Evolutionary conservation across 371 early-diverging fungal genomes (phyloP), one percentile per base, ranked within the genome.

Genomic region (Paraphysoderma sedebokerense): DNA sequence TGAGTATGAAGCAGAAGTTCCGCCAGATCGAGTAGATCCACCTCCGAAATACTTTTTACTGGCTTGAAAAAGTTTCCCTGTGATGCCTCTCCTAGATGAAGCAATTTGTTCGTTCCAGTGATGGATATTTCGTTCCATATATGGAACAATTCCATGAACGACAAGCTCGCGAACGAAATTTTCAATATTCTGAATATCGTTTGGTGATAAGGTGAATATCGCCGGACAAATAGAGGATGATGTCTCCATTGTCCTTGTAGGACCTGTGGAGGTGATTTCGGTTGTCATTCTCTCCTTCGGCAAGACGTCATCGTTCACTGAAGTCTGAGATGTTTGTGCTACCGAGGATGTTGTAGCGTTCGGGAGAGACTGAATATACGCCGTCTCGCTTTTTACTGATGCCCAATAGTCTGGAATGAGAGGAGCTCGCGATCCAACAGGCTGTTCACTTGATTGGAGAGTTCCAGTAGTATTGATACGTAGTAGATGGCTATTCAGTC

Each of bases 91-190:
- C 44, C 97, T 72, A 11, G 84, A 70, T 44, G 74, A 76, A 3
- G 88, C 91, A 0, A 91, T 76, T 62, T 89, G 87, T 48, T 92
- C 93, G 58, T 87, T 89, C 79, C 87, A 84, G 39, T 74, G 71
- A 28, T 82, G 81, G 45, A 92, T 76, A 47, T 74, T 79, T 20
- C 85, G 68, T 53, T 92, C 87, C 92, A 92, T 87, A 51, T 77
- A 81, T 1, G 91, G 90, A 2, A 95, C 55, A 38, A 92, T 55
- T 47, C 80, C 76, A 40, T 83, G 81, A 2, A 72, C 63, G 27
- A 81, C 63, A 60, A 90, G 45, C 27, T 20, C 37, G 4, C 13
- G n/a, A 12, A 70, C 56, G 8, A 59, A 42, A 13, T 52, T 57
- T 2, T 2, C 2, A 3, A 13, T 6, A 24, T 24, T 19, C 5